Base-by-base conservation (phyloP, 2,329 filamentous ascomycete species). In the Byssoonygena ceratinophila region DNA sequence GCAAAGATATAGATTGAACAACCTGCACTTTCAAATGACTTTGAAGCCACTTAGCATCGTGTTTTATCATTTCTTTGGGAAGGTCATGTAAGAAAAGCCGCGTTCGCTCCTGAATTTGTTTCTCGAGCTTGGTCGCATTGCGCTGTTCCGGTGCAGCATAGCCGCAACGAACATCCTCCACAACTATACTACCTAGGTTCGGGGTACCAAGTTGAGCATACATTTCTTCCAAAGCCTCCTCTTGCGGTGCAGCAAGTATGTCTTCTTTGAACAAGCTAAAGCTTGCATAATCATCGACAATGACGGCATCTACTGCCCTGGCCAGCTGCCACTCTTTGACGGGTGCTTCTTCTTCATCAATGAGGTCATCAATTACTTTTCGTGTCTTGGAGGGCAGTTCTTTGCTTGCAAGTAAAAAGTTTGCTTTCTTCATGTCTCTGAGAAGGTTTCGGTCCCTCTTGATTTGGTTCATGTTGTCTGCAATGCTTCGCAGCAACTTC, bases 31-130 rank as follows among this genome's bases (percentile, higher is more conserved):
- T 76, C 12, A 98, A 72, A 59, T 94, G 85, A 63, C 87, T 86
- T 61, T 94, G 88, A 9, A 98, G 74, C 92, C 92, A 98, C 60
- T 85, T 87, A 5, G 82, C 78, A 65, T 97, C 90, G 62, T 92
- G 87, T 59, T 84, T 85, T 63, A 98, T 82, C n/a, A 78, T 76
- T 55, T 94, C 86, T 3, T 79, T 75, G 32, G 82, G 79, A 64
- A 91, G 85, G 61, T 87, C 90, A 63, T 96, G 85, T 25, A 98
- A 74, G 66, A 97, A 98, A 23, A 98, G 77, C 58, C 91, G 87
- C 51, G 85, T 84, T 51, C 92, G 81, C 66, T 98, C 94, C 3
- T 94, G 74, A 16, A 97, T 86, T 57, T 91, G 82, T 60, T 85
- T 89, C 51, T 84, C 81, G 40, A 97, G 69, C 63, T 80, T 80